These are phyloP conservation scores for Solanum chmielewskii DNA, from an alignment of 257 asterid species.

Conservation along the genomic window DNA sequence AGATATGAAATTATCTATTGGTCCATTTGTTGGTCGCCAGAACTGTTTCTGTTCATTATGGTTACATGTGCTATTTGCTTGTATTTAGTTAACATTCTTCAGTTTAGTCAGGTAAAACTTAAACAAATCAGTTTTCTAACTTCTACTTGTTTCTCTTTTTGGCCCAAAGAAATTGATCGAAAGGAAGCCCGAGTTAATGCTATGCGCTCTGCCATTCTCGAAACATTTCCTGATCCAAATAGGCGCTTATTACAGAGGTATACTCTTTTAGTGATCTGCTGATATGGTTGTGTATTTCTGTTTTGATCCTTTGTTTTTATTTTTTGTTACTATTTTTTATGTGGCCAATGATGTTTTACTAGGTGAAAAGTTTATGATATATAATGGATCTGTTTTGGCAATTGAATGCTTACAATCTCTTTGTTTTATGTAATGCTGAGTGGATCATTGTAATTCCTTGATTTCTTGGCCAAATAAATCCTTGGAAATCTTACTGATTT, in stretches of 20 bases:
- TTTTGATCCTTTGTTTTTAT: neutral
- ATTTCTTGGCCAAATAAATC: neutral
- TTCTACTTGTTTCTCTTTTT: constrained; percentile 9
- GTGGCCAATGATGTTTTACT: neutral
- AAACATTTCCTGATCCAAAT: constrained; percentile 95
- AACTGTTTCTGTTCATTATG: neutral
- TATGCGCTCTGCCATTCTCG: constrained; percentile 68
- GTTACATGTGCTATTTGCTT: neutral
- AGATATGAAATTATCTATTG: neutral
- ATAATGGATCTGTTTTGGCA: neutral
- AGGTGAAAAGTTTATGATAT: neutral
- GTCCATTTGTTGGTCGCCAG: neutral
- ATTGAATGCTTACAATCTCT: neutral
- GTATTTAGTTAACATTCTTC: neutral
- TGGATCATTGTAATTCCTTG: neutral
- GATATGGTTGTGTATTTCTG: neutral
- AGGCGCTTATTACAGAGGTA: constrained; percentile 91
- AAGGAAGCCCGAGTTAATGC: constrained; percentile 75
- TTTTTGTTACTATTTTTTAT: neutral
- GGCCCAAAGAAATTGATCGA: constrained; percentile 53
- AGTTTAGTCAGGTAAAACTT: neutral
- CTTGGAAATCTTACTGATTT: neutral
- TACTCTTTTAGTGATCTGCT: neutral
- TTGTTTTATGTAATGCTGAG: neutral
- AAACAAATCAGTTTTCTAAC: neutral